Percentiles rank a stretch among this genome's conserved stretches.
These are phyloP conservation scores for Besnoitia besnoiti DNA, from an alignment of 169 alveolate species.

Conservation along the genomic window DNA sequence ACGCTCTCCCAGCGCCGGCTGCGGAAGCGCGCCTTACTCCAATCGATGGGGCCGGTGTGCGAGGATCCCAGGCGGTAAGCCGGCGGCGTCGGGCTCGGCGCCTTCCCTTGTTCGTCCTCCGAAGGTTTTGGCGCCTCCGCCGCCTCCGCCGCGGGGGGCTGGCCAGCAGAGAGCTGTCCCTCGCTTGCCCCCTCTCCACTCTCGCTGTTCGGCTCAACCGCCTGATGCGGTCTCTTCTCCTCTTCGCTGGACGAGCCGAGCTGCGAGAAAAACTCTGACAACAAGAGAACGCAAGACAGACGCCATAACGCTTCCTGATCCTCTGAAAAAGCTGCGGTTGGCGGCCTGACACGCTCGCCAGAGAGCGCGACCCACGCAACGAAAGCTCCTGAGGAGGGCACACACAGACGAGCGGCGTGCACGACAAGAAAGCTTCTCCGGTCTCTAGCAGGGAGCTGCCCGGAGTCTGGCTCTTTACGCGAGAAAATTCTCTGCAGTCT, in stretches of 20 bases:
- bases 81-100: not conserved
- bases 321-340: too few relatives aligned
- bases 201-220: not conserved
- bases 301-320: too few relatives aligned
- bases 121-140: not conserved
- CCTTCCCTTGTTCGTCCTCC: not conserved
- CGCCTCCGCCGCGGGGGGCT: not conserved
- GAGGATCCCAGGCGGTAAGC: not conserved
- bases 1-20: too few relatives aligned
- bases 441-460: too few relatives aligned
- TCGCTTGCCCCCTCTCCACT: not conserved
- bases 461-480: too few relatives aligned
- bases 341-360: too few relatives aligned
- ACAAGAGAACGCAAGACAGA: not conserved
- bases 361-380: too few relatives aligned
- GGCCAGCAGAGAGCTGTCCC: not conserved
- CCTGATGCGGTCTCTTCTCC: constrained; percentile 29
- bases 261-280: constrained; percentile 55
- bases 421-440: too few relatives aligned
- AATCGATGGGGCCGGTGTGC: not conserved
- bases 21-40: constrained; percentile 10
- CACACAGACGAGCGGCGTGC: too few relatives aligned
- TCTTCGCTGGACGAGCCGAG: constrained; percentile 35
- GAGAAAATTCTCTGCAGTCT: too few relatives aligned
- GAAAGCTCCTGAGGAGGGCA: too few relatives aligned